Evolutionary conservation across 2,329 filamentous ascomycete genomes (phyloP), one percentile per base, ranked within the genome.

Genomic region (Lachnellula occidentalis): DNA sequence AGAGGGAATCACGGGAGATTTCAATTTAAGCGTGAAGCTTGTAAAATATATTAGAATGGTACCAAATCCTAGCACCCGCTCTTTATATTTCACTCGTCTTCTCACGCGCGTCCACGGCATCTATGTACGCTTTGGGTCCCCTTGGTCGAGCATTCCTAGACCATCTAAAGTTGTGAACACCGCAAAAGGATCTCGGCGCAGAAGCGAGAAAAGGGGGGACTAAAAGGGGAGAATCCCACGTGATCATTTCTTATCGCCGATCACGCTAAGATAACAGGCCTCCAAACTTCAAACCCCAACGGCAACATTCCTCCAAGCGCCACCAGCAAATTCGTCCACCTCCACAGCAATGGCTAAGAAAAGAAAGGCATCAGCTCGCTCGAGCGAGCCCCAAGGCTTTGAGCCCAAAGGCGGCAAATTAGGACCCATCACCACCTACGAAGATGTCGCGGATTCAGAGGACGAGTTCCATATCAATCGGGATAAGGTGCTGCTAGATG

Each of bases 371-470:
- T 57, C 61, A 1, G 43, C 42, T 14, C 52, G 55, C 7, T 27
- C 43, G 19, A 52, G 54, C 11, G 48, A 34, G 7, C 21, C 31
- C 0, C 45, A 45, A 36, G 59, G 57, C 11, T 63, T 54, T 19
- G 57, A 64, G 17, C 27, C 56, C 1, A 59, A 57, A 45, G 56
- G 60, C 9, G 63, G 62, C 4, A 65, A 60, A 48, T 54, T 66
- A 17, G 57, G 51, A 4, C 57, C 62, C 17, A 64, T 66, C 14
- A 63, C 61, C 3, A 85, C 82, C 2, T 92, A 81, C 71, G 85
- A 92, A 71, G 90, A 95, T 72, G 86, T 99, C 64, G 90, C 92
- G 61, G 87, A 96, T 70, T 95, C 91, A 1, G 90, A 96, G 70
- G 94, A 99, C 71, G 90, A 96, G 69, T 95, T 96, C 70, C 90